Conservation (phyloP, 192 early-diverging fungal species). For the Backusella macrospora region DNA sequence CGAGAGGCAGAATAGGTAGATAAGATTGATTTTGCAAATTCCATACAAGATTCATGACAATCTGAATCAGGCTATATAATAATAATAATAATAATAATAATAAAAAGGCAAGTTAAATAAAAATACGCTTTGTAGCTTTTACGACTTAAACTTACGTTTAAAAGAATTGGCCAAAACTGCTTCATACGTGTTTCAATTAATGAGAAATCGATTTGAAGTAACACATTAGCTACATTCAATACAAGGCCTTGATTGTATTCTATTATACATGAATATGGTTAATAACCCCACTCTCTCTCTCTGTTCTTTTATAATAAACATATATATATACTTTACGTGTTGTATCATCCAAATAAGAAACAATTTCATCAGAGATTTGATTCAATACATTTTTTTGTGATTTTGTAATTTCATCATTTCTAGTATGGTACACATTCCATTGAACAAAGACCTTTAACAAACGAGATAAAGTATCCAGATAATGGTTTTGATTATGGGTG, state of each 20-base stretch:
- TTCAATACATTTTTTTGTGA: slow-evolving; percentile 15
- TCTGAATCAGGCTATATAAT: slow-evolving; percentile 17
- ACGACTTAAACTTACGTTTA: slow-evolving; percentile 19
- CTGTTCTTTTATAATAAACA: not conserved
- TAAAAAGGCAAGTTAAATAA: not conserved
- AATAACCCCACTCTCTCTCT: not conserved
- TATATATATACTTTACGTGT: not conserved
- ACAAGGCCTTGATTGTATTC: slow-evolving; percentile 22
- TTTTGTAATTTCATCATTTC: slow-evolving; percentile 33
- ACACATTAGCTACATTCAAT: slow-evolving; percentile 14
- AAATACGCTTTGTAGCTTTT: not conserved
- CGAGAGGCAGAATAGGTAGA: slow-evolving; percentile 30
- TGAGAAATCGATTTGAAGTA: slow-evolving; percentile 33
- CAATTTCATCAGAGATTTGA: slow-evolving; percentile 8
- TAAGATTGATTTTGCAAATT: slow-evolving; percentile 25
- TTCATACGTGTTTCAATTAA: slow-evolving; percentile 34
- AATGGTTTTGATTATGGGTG: not conserved
- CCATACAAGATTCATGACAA: slow-evolving; percentile 15
- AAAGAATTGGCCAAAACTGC: slow-evolving; percentile 30
- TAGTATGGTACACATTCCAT: slow-evolving; percentile 26
- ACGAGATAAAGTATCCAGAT: slow-evolving; percentile 8
- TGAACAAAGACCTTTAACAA: slow-evolving; percentile 26
- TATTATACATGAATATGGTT: not conserved
- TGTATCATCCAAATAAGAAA: slow-evolving; percentile 7
- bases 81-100: too few species aligned